These are phyloP conservation scores for Didymella segeticola DNA, from an alignment of 2,329 filamentous ascomycete genomes.

Conservation along the genomic window DNA sequence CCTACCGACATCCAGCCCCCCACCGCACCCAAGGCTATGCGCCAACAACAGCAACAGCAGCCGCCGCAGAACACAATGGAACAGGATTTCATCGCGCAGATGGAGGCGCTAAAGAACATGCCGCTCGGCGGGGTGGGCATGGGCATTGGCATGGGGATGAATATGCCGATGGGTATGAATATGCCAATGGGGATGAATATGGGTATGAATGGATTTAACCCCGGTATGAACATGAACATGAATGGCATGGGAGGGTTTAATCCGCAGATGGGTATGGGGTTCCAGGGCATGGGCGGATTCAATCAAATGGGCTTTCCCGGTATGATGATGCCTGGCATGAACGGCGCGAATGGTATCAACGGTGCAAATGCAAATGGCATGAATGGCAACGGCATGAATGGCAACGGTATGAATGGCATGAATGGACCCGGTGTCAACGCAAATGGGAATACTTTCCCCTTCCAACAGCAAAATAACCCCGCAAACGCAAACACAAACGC, in stretches of 20 bases:
- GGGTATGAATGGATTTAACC: no score
- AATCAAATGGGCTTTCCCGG: no score
- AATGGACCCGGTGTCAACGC: not conserved
- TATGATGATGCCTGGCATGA: slow-evolving; percentile 51
- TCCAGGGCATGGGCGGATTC: slow-evolving; percentile 25
- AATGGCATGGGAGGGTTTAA: slow-evolving; percentile 46
- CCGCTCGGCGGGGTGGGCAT: slow-evolving; percentile 53
- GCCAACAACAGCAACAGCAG: slow-evolving; percentile 46
- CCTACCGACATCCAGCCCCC: slow-evolving; percentile 67
- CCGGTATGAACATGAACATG: slow-evolving; percentile 56
- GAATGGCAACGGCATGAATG: slow-evolving; percentile 18
- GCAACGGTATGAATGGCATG: not conserved
- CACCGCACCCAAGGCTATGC: slow-evolving; percentile 56
- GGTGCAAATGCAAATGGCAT: slow-evolving; percentile 10
- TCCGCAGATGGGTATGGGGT: slow-evolving; percentile 35
- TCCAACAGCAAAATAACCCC: no score
- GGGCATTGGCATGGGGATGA: slow-evolving; percentile 44
- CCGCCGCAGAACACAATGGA: slow-evolving; percentile 38
- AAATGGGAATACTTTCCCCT: no score
- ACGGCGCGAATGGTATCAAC: slow-evolving; percentile 46
- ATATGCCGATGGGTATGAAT: not conserved
- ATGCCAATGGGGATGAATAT: slow-evolving; percentile 31
- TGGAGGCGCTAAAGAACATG: slow-evolving; percentile 53
- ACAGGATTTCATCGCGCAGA: slow-evolving; percentile 53
- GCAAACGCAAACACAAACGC: no score